Base-by-base conservation (phyloP, 768 basidiomycete species). In the Suillus bovinus region DNA sequence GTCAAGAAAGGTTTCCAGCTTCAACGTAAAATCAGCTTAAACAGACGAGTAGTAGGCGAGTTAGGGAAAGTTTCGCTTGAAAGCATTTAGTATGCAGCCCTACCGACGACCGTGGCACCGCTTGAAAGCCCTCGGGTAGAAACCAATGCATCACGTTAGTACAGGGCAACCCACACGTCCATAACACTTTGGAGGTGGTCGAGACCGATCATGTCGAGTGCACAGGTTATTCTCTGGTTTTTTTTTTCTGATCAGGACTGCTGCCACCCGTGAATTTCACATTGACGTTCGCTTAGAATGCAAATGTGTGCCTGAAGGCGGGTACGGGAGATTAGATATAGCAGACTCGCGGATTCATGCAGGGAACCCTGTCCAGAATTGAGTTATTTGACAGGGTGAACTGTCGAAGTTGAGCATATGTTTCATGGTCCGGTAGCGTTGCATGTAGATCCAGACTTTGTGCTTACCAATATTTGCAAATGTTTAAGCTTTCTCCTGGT, bases 231-330 rank as follows among this genome's bases (percentile, higher is more conserved):
- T 33, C 4, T 34, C 7, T 41, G 16, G 38, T 1, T n/a, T 5
- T 9, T 24, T 20, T n/a, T n/a, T 9, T 24, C 24, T 36, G 27
- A 56, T 56, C 24, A 39, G 38, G 38, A 36, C 36, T 39, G 55
- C 11, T 29, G 29, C 11, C 31, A 31, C 33, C 24, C 38, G 36
- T 39, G 38, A 56, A 56, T 13, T 31, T 31, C 5, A 6, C 10
- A 55, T 38, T 17, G 11, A 56, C 27, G 55, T 39, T 55, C 24
- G 55, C 55, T 56, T 27, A 56, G 24, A 13, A 56, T 38, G 54
- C 22, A 56, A 5, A 8, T 31, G 27, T 2, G 55, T 56, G 38
- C 55, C 55, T 56, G 55, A 27, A 17, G 49, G 24, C 36, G 36
- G 24, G 50, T 4, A 52, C 33, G 53, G 24, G 24, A 22, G 52